A percentile compares a stretch with the other conserved stretches of the same genome.
These are phyloP conservation scores for Colletotrichum karsti DNA, from an alignment of 2,329 filamentous ascomycete species.

Conservation along the genomic window DNA sequence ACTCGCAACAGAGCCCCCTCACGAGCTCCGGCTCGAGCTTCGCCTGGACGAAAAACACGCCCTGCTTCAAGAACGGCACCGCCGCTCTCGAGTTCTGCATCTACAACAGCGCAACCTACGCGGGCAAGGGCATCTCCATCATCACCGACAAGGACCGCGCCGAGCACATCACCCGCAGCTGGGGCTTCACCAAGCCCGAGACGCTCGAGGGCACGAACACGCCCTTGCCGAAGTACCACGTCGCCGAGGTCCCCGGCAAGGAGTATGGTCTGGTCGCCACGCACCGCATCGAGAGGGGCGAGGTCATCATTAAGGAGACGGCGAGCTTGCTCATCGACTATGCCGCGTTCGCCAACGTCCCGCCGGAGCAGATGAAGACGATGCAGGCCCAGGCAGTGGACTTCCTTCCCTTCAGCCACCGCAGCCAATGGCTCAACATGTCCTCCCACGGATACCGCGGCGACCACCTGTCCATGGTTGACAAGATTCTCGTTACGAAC, in stretches of 20 bases:
- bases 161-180: conserved; percentile 34
- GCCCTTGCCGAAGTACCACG: conserved; percentile 36
- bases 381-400: conserved; percentile 42
- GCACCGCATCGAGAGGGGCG: conserved; percentile 42
- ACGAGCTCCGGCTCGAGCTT: background rate
- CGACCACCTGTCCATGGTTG: conserved; percentile 37
- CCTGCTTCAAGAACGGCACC: conserved; percentile 28
- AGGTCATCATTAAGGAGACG: conserved; percentile 48
- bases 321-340: conserved; percentile 50
- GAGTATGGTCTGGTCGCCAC: conserved; percentile 54
- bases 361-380: conserved; percentile 33
- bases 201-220: conserved; percentile 34
- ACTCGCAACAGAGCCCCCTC: conserved; percentile 6
- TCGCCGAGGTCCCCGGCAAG: conserved; percentile 48
- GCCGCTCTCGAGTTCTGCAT: conserved; percentile 38
- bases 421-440: conserved; percentile 42
- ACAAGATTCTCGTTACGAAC: conserved; percentile 47
- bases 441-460: conserved; percentile 42
- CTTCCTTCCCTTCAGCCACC: conserved; percentile 40
- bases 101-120: conserved; percentile 44
- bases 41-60: conserved; percentile 11
- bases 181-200: conserved; percentile 38
- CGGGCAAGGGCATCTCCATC: conserved; percentile 47
- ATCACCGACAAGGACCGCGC: conserved; percentile 45
- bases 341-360: conserved; percentile 41